These are phyloP conservation scores for Salicornia ramosissima DNA, from an alignment of 148 eudicot genomes.

Conservation along the genomic window DNA sequence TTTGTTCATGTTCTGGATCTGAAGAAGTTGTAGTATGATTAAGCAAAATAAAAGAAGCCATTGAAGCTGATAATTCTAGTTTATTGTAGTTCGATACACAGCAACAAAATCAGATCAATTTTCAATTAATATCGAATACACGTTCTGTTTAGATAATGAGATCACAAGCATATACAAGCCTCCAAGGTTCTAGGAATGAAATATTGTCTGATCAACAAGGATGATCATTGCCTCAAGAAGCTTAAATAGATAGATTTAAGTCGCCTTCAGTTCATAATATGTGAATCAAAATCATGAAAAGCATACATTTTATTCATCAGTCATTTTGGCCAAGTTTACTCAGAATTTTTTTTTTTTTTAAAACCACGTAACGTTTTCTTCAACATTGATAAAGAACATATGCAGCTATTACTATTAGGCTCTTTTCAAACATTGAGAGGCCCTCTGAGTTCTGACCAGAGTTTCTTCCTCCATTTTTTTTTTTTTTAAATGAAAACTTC, in stretches of 20 bases:
- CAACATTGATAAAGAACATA: no score
- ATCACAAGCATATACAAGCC: neutral
- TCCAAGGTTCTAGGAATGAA: no score
- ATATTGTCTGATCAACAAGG: neutral
- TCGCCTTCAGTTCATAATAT: neutral
- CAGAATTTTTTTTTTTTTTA: no score
- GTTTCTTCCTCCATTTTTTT: no score
- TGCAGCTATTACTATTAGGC: no score
- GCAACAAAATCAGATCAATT: neutral
- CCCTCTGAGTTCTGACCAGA: no score
- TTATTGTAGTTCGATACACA: neutral
- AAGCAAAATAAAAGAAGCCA: neutral
- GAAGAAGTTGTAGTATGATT: neutral
- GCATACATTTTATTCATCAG: neutral
- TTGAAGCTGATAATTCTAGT: neutral
- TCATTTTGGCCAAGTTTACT: no score
- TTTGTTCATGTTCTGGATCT: constrained; percentile 44
- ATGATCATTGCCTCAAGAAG: neutral
- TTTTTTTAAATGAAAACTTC: no score
- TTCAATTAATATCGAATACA: neutral
- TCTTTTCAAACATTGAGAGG: no score
- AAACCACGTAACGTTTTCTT: no score
- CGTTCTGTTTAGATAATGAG: neutral
- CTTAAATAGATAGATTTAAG: neutral
- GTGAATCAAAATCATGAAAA: neutral